Evolutionary conservation across 2,329 filamentous ascomycete species (phyloP).

Genomic region (Paraconiothyrium brasiliense): DNA sequence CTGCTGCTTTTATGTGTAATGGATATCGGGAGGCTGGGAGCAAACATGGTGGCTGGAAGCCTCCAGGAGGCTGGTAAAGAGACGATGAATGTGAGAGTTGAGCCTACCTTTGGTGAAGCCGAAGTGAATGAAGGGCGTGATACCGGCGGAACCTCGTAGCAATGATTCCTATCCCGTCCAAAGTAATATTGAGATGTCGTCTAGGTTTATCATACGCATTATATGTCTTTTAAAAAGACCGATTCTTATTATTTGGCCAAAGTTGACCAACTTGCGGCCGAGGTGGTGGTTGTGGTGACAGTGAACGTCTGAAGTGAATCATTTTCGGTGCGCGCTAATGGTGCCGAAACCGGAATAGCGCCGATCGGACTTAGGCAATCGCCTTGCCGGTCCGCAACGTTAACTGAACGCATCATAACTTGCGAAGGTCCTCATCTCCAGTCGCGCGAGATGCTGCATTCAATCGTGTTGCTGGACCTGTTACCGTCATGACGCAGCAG

Average conservation of each 20-base stretch:
- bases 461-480: not conserved
- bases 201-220: not conserved
- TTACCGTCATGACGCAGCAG: slow-evolving; percentile 29
- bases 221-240: not conserved
- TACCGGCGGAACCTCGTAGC: not conserved
- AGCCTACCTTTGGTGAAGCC: slow-evolving; percentile 27
- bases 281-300: slow-evolving; percentile 16
- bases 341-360: slow-evolving; percentile 18
- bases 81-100: slow-evolving; percentile 5
- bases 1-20: slow-evolving; percentile 6
- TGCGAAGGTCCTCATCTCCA: not conserved
- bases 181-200: not conserved
- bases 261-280: slow-evolving; percentile 13
- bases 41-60: slow-evolving; percentile 20
- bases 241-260: not conserved
- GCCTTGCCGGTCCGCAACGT: slow-evolving; percentile 18
- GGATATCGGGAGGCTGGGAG: slow-evolving; percentile 7
- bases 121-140: slow-evolving; percentile 21
- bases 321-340: slow-evolving; percentile 30
- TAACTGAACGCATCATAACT: not conserved
- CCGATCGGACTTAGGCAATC: slow-evolving; percentile 25
- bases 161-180: slow-evolving; percentile 1
- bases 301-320: slow-evolving; percentile 22
- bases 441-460: not conserved
- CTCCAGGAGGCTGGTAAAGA: not conserved